Evolutionary conservation across 257 asterid species (phyloP).

Genomic region (Solanum infundibuliforme): DNA sequence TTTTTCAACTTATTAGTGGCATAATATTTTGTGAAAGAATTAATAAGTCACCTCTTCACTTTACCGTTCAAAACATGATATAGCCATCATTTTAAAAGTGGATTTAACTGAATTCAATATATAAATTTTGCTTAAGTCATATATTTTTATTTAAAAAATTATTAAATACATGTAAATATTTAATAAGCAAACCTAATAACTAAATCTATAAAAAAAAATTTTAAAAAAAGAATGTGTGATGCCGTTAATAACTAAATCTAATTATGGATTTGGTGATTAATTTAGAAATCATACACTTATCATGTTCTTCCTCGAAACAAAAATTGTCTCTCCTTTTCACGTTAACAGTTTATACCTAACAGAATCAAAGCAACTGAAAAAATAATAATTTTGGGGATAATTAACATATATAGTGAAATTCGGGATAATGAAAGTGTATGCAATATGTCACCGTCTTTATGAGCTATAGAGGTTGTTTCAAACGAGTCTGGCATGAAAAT

Average conservation of each 20-base stretch:
- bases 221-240: not conserved
- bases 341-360: no score
- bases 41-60: not conserved
- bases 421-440: not conserved
- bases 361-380: not conserved
- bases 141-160: no score
- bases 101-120: no score
- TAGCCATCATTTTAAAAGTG: no score
- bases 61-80: not conserved
- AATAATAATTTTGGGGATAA: not conserved
- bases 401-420: not conserved
- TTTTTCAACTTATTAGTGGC: no score
- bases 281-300: no score
- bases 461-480: no score
- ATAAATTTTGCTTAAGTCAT: not conserved
- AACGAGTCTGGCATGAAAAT: no score
- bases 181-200: not conserved
- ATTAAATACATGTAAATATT: no score
- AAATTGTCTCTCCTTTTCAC: not conserved
- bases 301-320: no score
- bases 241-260: not conserved
- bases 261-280: not conserved
- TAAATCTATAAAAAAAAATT: no score
- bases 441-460: fast-evolving
- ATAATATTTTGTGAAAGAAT: no score